Evolutionary conservation across 2,329 filamentous ascomycete genomes (phyloP).

Genomic region (Aureobasidium subglaciale): DNA sequence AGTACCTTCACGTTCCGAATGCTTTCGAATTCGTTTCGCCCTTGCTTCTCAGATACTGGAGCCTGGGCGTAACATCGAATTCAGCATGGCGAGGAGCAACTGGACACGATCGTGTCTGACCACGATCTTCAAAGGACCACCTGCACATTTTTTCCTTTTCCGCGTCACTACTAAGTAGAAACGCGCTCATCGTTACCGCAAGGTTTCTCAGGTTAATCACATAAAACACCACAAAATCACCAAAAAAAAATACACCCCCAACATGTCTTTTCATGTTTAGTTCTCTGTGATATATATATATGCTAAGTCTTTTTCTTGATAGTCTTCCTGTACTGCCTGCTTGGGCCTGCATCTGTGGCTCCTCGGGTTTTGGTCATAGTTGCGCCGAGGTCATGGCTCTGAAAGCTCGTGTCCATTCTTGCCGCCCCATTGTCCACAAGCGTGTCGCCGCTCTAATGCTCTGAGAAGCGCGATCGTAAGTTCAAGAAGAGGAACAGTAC

Average conservation of each 20-base stretch:
- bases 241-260: not conserved
- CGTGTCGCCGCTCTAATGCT: not conserved
- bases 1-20: conserved; percentile 3
- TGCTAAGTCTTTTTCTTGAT: not conserved
- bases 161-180: not conserved
- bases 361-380: conserved; percentile 17
- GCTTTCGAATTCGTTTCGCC: not conserved
- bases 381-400: conserved; percentile 14
- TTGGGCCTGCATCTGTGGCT: conserved; percentile 26
- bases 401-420: not conserved
- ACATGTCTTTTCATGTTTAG: not conserved
- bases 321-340: not conserved
- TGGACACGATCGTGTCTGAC: too few relatives aligned
- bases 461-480: not conserved
- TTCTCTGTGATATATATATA: not conserved
- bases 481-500: too few relatives aligned
- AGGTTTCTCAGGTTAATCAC: not conserved
- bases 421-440: not conserved
- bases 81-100: not conserved
- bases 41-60: not conserved
- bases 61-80: not conserved
- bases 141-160: not conserved
- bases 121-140: too few relatives aligned
- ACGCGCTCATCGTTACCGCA: not conserved
- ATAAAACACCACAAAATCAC: too few relatives aligned